Percentiles rank a stretch among this genome's conserved stretches.
These are phyloP conservation scores for Leccinum subgranulosum DNA, from an alignment of 768 basidiomycete genomes.

Conservation along the genomic window DNA sequence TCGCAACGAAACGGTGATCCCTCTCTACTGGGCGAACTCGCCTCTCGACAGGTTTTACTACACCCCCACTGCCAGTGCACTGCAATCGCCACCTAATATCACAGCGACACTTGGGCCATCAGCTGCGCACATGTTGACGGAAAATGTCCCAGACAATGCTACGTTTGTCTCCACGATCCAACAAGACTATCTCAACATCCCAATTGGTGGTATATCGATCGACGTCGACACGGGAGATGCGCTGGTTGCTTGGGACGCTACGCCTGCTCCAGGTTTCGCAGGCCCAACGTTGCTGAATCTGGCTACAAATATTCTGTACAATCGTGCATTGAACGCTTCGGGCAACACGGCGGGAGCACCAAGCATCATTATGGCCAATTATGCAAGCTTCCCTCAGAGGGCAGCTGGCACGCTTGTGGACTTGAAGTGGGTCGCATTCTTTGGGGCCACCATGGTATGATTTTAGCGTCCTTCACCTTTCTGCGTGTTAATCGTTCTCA, in stretches of 20 bases:
- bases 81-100: conserved; percentile 56
- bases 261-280: conserved; percentile 51
- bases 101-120: conserved; percentile 44
- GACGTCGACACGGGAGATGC: conserved; percentile 47
- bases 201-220: conserved; percentile 67
- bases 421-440: conserved; percentile 75
- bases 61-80: conserved; percentile 34
- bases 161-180: conserved; percentile 57
- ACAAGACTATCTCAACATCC: conserved; percentile 50
- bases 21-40: conserved; percentile 56
- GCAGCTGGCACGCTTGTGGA: conserved; percentile 54
- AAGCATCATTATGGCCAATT: conserved; percentile 58
- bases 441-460: conserved; percentile 66
- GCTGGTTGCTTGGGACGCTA: conserved; percentile 71
- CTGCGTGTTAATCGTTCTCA: background rate
- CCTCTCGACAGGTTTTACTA: conserved; percentile 34
- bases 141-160: conserved; percentile 50
- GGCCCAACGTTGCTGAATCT: conserved; percentile 66
- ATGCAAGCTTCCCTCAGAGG: conserved; percentile 54
- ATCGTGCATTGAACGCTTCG: conserved; percentile 54
- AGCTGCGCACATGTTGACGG: conserved; percentile 33
- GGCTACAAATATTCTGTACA: conserved; percentile 63
- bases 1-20: conserved; percentile 34
- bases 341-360: conserved; percentile 37
- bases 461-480: background rate